A percentile compares a stretch with the other conserved stretches of the same genome.
Evolutionary conservation across 768 basidiomycete species (phyloP).

Genomic region (Hirschioporus abietinus): DNA sequence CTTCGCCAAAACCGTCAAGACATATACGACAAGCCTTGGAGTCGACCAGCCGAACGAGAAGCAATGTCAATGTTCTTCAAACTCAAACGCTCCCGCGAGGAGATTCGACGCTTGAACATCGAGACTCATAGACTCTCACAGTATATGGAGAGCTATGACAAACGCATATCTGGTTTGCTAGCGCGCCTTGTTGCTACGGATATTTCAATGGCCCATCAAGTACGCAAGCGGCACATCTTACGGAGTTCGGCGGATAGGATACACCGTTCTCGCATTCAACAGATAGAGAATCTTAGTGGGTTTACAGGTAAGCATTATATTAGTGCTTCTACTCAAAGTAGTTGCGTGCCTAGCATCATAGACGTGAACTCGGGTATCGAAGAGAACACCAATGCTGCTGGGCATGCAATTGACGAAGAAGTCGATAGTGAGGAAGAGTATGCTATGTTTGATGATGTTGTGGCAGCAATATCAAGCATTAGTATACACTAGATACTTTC

Average conservation of each 20-base stretch:
- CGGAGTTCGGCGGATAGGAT: neutral
- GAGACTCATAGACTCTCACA: conserved; percentile 15
- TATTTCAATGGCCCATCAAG: neutral
- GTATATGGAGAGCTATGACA: conserved; percentile 13
- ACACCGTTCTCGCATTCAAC: neutral
- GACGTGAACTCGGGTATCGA: too few relatives aligned
- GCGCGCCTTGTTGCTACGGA: neutral
- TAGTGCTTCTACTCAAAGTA: neutral
- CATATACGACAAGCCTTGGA: conserved; percentile 18
- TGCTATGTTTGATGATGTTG: neutral
- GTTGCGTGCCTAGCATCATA: neutral
- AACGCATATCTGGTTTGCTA: neutral
- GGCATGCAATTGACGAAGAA: too few relatives aligned
- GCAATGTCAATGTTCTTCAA: conserved; percentile 16
- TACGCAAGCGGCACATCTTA: neutral
- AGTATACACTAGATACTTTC: neutral
- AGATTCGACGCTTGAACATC: conserved; percentile 16
- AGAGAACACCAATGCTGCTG: too few relatives aligned
- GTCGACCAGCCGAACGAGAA: conserved; percentile 9
- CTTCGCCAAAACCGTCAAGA: conserved; percentile 17
- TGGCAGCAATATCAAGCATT: neutral
- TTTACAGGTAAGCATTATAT: neutral
- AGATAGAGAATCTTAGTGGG: neutral
- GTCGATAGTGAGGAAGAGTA: neutral
- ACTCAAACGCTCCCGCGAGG: conserved; percentile 14